Evolutionary conservation across 192 early-diverging fungal species (phyloP).

Genomic region (Entomortierella chlamydospora): DNA sequence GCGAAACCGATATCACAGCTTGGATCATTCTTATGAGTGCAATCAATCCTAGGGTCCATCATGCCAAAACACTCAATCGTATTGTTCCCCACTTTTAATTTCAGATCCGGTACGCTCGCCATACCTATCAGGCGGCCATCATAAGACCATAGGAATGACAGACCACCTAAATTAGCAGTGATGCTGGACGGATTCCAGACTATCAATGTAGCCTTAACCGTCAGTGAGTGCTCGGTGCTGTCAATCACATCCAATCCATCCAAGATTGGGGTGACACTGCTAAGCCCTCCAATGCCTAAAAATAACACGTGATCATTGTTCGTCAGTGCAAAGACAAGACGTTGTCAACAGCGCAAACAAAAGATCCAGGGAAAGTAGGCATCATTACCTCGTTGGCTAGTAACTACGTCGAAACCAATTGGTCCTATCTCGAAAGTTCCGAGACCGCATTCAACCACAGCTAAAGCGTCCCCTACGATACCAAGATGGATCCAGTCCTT

Average conservation of each 20-base stretch:
- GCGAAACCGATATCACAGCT: constrained; percentile 24
- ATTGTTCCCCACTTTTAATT: constrained; percentile 28
- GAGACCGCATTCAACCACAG: constrained; percentile 39
- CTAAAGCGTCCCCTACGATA: constrained; percentile 32
- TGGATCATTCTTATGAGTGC: constrained; percentile 16
- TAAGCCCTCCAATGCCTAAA: constrained; percentile 39
- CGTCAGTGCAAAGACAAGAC: background rate
- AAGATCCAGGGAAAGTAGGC: background rate
- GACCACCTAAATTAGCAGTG: constrained; percentile 29
- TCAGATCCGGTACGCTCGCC: constrained; percentile 22
- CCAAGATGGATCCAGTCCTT: constrained; percentile 40
- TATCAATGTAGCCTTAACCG: constrained; percentile 24
- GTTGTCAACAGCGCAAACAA: background rate
- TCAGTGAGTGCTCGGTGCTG: constrained; percentile 38
- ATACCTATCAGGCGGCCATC: constrained; percentile 31
- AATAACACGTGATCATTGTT: background rate
- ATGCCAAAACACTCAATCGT: constrained; percentile 45
- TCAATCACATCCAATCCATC: constrained; percentile 42
- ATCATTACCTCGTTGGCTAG: constrained; percentile 27
- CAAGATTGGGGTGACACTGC: constrained; percentile 19
- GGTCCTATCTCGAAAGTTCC: constrained; percentile 51
- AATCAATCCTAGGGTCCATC: constrained; percentile 41
- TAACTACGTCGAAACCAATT: constrained; percentile 37
- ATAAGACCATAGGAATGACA: constrained; percentile 41
- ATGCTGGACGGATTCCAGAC: constrained; percentile 52